Evolutionary conservation across 768 basidiomycete species (phyloP).

Genomic region (Boletus eberwhitei): DNA sequence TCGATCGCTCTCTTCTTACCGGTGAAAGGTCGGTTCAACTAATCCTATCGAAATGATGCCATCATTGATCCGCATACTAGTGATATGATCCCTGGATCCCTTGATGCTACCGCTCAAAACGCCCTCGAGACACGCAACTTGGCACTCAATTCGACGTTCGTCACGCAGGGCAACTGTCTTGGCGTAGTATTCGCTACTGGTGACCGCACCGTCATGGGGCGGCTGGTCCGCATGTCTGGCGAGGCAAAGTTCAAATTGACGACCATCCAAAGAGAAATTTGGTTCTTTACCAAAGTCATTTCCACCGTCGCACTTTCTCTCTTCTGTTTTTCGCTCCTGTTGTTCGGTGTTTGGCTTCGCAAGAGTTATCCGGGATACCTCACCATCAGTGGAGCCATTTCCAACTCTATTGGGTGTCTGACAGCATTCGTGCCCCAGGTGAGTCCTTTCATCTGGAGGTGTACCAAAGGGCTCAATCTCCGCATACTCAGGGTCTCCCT

Average conservation of each 20-base stretch:
- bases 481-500: slow-evolving; percentile 33
- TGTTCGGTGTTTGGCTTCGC: slow-evolving; percentile 43
- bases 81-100: slow-evolving; percentile 43
- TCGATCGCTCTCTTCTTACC: slow-evolving; percentile 54
- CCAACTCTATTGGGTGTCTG: slow-evolving; percentile 38
- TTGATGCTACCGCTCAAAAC: slow-evolving; percentile 49
- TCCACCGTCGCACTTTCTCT: slow-evolving; percentile 38
- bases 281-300: slow-evolving; percentile 53
- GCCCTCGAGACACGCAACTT: slow-evolving; percentile 46
- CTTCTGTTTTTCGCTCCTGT: slow-evolving; percentile 40
- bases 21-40: slow-evolving; percentile 38
- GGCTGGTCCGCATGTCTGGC: slow-evolving; percentile 52
- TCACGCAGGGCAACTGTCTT: slow-evolving; percentile 40
- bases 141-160: slow-evolving; percentile 45
- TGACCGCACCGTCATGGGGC: slow-evolving; percentile 47
- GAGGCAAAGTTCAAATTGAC: slow-evolving; percentile 45
- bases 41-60: not conserved
- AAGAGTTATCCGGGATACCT: slow-evolving; percentile 32
- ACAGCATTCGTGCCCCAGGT: slow-evolving; percentile 43
- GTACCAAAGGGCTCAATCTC: not conserved
- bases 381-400: slow-evolving; percentile 34
- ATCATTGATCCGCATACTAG: slow-evolving; percentile 14
- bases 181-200: slow-evolving; percentile 44
- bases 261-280: slow-evolving; percentile 45
- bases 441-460: not conserved